Evolutionary conservation across 2,329 filamentous ascomycete species (phyloP).

Genomic region (Penicillium sclerotiorum): DNA sequence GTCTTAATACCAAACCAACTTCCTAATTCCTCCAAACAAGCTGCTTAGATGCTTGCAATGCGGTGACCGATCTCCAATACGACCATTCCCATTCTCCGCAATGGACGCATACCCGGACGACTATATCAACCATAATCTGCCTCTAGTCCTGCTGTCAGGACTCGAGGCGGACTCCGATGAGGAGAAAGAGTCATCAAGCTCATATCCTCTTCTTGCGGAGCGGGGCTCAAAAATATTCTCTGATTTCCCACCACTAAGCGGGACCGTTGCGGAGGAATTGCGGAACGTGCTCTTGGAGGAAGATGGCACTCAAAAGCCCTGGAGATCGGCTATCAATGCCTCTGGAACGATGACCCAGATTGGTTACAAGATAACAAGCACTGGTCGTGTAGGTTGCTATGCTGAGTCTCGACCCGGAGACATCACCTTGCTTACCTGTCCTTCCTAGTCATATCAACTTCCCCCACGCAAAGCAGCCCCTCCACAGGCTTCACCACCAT

Average conservation of each 20-base stretch:
- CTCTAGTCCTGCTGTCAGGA: conserved; percentile 80
- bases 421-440: background rate
- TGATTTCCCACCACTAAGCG: conserved; percentile 68
- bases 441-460: conserved; percentile 55
- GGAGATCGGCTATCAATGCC: conserved; percentile 61
- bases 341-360: conserved; percentile 43
- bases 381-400: conserved; percentile 74
- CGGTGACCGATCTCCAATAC: conserved; percentile 32
- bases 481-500: conserved; percentile 53
- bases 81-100: conserved; percentile 32
- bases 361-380: conserved; percentile 69
- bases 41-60: conserved; percentile 28
- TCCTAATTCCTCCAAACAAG: background rate
- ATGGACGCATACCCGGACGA: conserved; percentile 57
- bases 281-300: conserved; percentile 66
- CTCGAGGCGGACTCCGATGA: conserved; percentile 53
- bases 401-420: background rate
- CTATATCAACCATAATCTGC: conserved; percentile 85
- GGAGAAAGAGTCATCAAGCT: conserved; percentile 31
- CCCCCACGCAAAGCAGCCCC: conserved; percentile 66
- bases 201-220: conserved; percentile 56
- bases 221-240: conserved; percentile 68
- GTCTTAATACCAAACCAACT: background rate
- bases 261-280: conserved; percentile 66
- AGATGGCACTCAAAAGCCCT: conserved; percentile 67